Evolutionary conservation across 768 basidiomycete genomes (phyloP).

Genomic region (Podaxis carcinomalis): DNA sequence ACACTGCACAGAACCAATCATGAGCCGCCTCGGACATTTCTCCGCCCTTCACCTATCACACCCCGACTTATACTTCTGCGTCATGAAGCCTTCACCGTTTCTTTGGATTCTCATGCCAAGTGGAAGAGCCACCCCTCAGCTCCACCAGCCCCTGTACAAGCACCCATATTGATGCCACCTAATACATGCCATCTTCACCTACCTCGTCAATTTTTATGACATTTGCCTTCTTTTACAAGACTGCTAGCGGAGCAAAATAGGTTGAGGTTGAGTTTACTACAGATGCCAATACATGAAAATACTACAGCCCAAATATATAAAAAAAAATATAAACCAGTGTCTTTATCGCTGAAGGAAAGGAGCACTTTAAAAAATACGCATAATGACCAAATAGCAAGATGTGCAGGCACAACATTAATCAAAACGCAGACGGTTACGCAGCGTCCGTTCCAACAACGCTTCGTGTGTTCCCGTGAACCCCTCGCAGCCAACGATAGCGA

Average conservation of each 20-base stretch:
- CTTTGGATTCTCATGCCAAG: not conserved
- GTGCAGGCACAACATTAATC: not conserved
- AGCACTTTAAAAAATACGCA: not conserved
- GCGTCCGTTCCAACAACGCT: not conserved
- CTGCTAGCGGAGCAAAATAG: no score
- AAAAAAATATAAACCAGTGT: not conserved
- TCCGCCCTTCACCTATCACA: not conserved
- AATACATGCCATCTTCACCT: not conserved
- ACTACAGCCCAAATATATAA: not conserved
- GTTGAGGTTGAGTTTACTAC: not conserved
- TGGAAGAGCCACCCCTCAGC: not conserved
- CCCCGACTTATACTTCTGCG: not conserved
- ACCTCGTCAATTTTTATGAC: not conserved
- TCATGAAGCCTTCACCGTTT: not conserved
- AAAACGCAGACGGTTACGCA: constrained; percentile 6
- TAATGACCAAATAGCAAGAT: not conserved
- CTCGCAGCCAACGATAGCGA: constrained; percentile 37
- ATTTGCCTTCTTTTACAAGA: no score
- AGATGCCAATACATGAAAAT: not conserved
- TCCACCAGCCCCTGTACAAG: not conserved
- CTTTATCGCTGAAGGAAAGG: not conserved
- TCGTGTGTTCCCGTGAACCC: constrained; percentile 18
- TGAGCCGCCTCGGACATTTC: constrained; percentile 12
- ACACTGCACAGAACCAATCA: constrained; percentile 31
- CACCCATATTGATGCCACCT: not conserved